Evolutionary conservation across 495 filamentous ascomycete species (phyloP), one percentile per base, ranked within the genome.

Genomic region (Cercophora samala): DNA sequence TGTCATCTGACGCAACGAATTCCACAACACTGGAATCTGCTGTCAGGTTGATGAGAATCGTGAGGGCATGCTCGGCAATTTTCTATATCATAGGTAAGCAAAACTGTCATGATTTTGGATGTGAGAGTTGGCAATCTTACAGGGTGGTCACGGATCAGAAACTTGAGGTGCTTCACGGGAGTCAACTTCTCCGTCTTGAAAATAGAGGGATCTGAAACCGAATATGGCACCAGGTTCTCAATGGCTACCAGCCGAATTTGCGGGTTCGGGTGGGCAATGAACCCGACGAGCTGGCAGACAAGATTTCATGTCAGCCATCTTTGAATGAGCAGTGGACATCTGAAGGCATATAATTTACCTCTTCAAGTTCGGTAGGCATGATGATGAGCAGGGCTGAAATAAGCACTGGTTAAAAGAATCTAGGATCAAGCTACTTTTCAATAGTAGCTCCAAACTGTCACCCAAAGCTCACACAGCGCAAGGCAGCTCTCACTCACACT

Each of bases 1-100:
- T 84, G 68, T 97, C 90, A 76, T 98, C 95, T 19, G 85, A 85
- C 1, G 87, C 90, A 23, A 98, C 84, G 65, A 77, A 78, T 70
- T 88, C 82, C 51, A 96, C 78, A 18, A 97, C 83, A 55, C 91
- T 91, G 5, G 76, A 78, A 70, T 97, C 93, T 22, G 85, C 84
- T 15, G 93, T 92, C 51, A 99, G 84, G 76, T 99, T 99, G 75
- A 98, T 88, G 54, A 99, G 84, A 61, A 97, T 97, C 11, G 88
- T 95, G 66, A 98, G 77, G n/a, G 90, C 94, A 84, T 97, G 89
- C 71, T 93, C 92, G 22, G 94, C 90, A 66, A 97, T 97, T 71
- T 89, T 86, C 92, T 96, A 70, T 13, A 29, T 21, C 60, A 26
- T 37, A 25, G 29, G 1, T 51, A 56, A 63, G 69, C 63, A 26